These are phyloP conservation scores for Auriscalpium vulgare DNA, from an alignment of 768 basidiomycete species.

Conservation along the genomic window DNA sequence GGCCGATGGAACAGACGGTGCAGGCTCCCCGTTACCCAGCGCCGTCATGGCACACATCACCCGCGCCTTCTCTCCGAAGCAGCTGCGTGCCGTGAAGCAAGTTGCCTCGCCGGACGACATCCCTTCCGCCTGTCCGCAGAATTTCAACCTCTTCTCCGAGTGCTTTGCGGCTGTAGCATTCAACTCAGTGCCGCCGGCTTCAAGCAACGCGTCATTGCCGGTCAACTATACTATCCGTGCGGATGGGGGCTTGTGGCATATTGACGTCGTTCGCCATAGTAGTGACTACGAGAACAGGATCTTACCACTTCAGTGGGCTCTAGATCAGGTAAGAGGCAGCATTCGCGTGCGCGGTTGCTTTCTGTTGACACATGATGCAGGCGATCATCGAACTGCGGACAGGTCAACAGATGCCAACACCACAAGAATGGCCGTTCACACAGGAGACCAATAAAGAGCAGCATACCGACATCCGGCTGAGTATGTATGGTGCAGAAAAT, in stretches of 20 bases:
- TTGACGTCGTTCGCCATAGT: slow-evolving; percentile 57
- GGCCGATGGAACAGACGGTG: slow-evolving; percentile 59
- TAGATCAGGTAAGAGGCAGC: slow-evolving; percentile 48
- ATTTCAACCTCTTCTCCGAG: slow-evolving; percentile 60
- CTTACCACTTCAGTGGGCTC: slow-evolving; percentile 69
- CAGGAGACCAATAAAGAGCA: slow-evolving; percentile 62
- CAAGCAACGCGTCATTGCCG: slow-evolving; percentile 16
- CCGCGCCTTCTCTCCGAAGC: slow-evolving; percentile 37
- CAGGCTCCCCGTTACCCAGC: slow-evolving; percentile 42
- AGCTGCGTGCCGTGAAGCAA: slow-evolving; percentile 42
- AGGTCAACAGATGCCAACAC: slow-evolving; percentile 44
- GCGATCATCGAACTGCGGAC: slow-evolving; percentile 66
- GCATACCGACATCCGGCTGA: slow-evolving; percentile 42
- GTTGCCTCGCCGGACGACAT: slow-evolving; percentile 42
- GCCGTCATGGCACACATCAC: slow-evolving; percentile 59
- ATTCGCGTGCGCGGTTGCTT: background rate
- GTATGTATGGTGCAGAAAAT: slow-evolving; percentile 26
- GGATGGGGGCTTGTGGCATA: slow-evolving; percentile 54
- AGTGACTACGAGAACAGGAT: slow-evolving; percentile 64
- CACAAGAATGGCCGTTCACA: slow-evolving; percentile 68
- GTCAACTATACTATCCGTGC: slow-evolving; percentile 66
- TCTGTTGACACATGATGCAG: slow-evolving; percentile 26
- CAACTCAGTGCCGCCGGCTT: slow-evolving; percentile 40
- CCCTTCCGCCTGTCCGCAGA: slow-evolving; percentile 54
- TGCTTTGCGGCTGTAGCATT: slow-evolving; percentile 68